A percentile compares a stretch with the other conserved stretches of the same genome.
These are phyloP conservation scores for Picea abies DNA, from an alignment of 83 land plant genomes.

Conservation along the genomic window DNA sequence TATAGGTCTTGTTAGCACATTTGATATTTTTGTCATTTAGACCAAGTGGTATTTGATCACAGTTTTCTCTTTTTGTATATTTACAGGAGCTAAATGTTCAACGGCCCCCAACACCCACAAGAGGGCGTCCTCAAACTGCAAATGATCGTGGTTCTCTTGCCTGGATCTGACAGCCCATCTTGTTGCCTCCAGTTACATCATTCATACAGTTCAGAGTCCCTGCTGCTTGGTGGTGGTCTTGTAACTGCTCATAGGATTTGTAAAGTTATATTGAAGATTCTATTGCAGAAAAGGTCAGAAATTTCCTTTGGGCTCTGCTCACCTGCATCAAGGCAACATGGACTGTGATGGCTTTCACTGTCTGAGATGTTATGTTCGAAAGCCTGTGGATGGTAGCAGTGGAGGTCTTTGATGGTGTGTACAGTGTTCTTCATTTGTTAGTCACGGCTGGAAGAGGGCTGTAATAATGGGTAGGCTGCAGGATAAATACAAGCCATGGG, in stretches of 20 bases:
- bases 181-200: neutral
- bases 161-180: slow-evolving; percentile 2
- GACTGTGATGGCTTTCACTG: slow-evolving; percentile 10
- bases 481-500: neutral
- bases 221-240: slow-evolving; percentile 7
- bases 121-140: slow-evolving; percentile 82
- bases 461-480: slow-evolving; percentile 10
- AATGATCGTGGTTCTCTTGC: slow-evolving; percentile 80
- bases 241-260: slow-evolving; percentile 13
- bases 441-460: slow-evolving; percentile 10
- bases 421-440: neutral
- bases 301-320: slow-evolving; percentile 6
- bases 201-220: slow-evolving; percentile 6
- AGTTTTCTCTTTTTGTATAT: neutral
- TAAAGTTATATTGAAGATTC: slow-evolving; percentile 12
- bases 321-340: slow-evolving; percentile 1
- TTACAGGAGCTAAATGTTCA: slow-evolving; percentile 88
- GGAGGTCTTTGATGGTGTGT: neutral
- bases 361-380: neutral
- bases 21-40: neutral
- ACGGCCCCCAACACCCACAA: slow-evolving; percentile 90
- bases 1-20: neutral
- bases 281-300: slow-evolving; percentile 11
- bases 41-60: neutral
- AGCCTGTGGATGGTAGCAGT: too few relatives aligned